These are phyloP conservation scores for Colletotrichum sp. DNA, from an alignment of 2,329 filamentous ascomycete species.

Conservation along the genomic window DNA sequence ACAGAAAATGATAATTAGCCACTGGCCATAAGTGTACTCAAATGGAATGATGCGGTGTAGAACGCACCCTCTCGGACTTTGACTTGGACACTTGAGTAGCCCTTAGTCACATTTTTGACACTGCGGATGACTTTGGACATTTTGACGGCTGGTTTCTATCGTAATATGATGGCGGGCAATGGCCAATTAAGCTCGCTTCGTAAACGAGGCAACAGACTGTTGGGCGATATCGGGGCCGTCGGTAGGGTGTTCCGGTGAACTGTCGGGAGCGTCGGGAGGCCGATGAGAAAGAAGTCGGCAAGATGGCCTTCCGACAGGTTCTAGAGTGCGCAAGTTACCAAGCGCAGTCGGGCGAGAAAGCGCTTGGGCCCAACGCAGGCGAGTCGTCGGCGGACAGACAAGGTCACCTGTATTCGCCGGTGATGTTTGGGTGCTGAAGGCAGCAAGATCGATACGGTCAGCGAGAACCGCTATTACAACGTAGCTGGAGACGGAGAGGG, in stretches of 20 bases:
- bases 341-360: constrained; percentile 1
- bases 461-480: neutral
- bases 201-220: neutral
- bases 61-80: constrained; percentile 94
- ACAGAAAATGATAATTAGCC: neutral
- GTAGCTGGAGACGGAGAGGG: neutral
- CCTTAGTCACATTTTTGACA: constrained; percentile 99
- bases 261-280: neutral
- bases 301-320: neutral
- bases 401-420: neutral
- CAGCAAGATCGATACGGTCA: neutral
- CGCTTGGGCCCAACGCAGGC: constrained; percentile 10
- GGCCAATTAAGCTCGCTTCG: neutral
- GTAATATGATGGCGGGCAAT: neutral
- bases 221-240: neutral
- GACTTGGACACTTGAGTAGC: constrained; percentile 94
- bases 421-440: neutral
- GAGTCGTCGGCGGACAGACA: neutral
- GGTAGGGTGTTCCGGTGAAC: neutral
- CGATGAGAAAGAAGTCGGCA: neutral
- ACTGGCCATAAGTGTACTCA: neutral
- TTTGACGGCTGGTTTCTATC: constrained; percentile 28
- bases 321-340: neutral
- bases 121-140: constrained; percentile 99
- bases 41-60: neutral